These are phyloP conservation scores for Tripterygium wilfordii DNA, from an alignment of 177 flowering plant genomes.

Conservation along the genomic window DNA sequence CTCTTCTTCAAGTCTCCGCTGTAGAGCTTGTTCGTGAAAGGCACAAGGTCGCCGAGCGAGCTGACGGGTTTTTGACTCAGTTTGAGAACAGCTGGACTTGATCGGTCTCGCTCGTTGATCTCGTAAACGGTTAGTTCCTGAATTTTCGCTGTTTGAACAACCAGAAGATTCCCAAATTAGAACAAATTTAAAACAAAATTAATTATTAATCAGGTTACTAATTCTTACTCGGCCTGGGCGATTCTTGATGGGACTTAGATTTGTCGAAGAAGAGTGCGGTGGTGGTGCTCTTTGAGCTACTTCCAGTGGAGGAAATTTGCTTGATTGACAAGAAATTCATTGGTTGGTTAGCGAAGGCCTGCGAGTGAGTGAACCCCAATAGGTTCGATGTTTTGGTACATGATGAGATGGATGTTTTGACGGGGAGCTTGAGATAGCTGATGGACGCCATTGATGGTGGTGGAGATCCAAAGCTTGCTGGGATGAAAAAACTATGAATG, in stretches of 20 bases:
- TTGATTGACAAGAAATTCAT: constrained; percentile 6
- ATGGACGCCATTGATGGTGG: no score
- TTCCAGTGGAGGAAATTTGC: constrained; percentile 5
- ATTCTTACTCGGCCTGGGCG: constrained; percentile 25
- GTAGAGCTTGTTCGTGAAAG: constrained; percentile 55
- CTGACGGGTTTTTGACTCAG: constrained; percentile 33
- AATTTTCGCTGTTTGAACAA: constrained; percentile 18
- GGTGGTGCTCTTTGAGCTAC: constrained; percentile 10
- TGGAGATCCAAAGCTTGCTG: background rate
- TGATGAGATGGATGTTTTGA: background rate
- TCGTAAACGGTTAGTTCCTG: constrained; percentile 43
- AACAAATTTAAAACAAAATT: no score
- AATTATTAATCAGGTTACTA: background rate
- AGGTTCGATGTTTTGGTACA: constrained; percentile 3
- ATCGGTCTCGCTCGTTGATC: constrained; percentile 50
- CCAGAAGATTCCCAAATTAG: no score
- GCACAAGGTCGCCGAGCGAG: constrained; percentile 47
- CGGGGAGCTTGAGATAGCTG: constrained; percentile 5
- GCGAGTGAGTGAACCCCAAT: constrained; percentile 5
- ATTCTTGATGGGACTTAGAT: background rate
- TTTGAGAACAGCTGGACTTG: constrained; percentile 41
- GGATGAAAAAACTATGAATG: background rate
- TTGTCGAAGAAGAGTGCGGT: constrained; percentile 19
- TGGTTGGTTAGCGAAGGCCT: constrained; percentile 5
- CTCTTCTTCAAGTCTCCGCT: constrained; percentile 50